Evolutionary conservation across 78 protist genomes (phyloP), one percentile per base, ranked within the genome.

Genomic region (Anaeramoeba ignava): DNA sequence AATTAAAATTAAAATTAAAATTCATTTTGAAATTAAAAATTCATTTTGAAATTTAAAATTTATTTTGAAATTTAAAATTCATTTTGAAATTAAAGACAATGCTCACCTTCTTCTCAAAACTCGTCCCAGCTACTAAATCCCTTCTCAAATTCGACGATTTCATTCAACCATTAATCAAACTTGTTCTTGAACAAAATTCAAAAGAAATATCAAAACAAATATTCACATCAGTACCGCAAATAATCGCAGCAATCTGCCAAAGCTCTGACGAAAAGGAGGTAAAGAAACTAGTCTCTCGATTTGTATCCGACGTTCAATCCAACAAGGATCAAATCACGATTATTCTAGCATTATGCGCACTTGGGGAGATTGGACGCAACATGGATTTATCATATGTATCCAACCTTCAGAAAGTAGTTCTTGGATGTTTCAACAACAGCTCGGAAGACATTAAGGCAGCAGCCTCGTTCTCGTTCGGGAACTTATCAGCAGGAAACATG

Each of bases 321-420:
- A 1, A 1, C 42, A 3, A 0, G n/a, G 2, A 83, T 3, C 79
- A 0, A 33, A 38, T 1, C 79, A 68, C n/a, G 79, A 33, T 40
- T 23, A 37, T 92, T 68, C 31, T 93, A 3, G 91, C 94, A 33
- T 85, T 95, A 36, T 37, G 88, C 8, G 83, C 90, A 78, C 27
- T 95, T 2, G 96, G 97, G 34, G 96, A 95, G 88, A 91, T 93
- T 33, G 98, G 97, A 42, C 82, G 84, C 38, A 79, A 54, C 39
- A 1, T 8, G 40, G 93, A 93, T 78, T 81, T 95, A 39, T n/a
- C 83, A n/a, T 33, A 38, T 1, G 38, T 27, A 87, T 37, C 40
- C 27, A 2, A 2, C 67, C 78, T 92, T 36, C 89, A 82, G n/a
- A 78, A 1, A 34, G 41, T 87, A 12, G 40, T 94, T 38, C 37